These are phyloP conservation scores for Lepiota venenata DNA, from an alignment of 768 basidiomycete genomes.

Conservation along the genomic window DNA sequence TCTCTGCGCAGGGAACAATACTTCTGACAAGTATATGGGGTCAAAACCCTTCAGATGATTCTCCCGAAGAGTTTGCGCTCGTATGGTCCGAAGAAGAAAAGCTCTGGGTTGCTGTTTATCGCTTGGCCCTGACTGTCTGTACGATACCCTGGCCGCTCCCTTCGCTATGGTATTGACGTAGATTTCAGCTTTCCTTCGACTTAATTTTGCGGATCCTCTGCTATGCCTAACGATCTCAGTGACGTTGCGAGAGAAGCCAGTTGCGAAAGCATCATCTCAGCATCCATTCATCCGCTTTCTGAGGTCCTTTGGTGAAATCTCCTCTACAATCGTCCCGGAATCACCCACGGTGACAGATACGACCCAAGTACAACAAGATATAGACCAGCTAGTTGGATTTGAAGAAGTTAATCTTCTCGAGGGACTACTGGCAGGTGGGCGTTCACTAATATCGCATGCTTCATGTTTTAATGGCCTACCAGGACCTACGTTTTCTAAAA, in stretches of 20 bases:
- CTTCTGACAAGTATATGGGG: slow-evolving; percentile 78
- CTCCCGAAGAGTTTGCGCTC: slow-evolving; percentile 57
- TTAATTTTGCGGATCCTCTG: slow-evolving; percentile 68
- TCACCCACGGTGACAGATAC: slow-evolving; percentile 27
- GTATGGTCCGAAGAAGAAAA: slow-evolving; percentile 59
- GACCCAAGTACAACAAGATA: slow-evolving; percentile 50
- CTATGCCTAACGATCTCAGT: slow-evolving; percentile 81
- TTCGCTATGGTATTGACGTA: slow-evolving; percentile 4
- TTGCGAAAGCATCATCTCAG: slow-evolving; percentile 35
- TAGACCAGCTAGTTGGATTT: slow-evolving; percentile 30
- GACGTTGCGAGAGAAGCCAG: slow-evolving; percentile 82
- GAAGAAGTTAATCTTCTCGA: slow-evolving; percentile 61
- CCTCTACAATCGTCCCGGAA: slow-evolving; percentile 24
- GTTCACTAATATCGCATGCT: background rate
- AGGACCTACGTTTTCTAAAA: slow-evolving; percentile 45
- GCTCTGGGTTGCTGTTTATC: slow-evolving; percentile 80
- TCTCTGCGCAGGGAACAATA: slow-evolving; percentile 71
- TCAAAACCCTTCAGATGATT: slow-evolving; percentile 42
- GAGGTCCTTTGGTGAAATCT: slow-evolving; percentile 26
- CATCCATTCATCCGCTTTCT: slow-evolving; percentile 43
- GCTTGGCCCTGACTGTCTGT: slow-evolving; percentile 78
- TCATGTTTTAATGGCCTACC: background rate
- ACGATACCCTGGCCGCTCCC: slow-evolving; percentile 26
- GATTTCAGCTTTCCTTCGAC: slow-evolving; percentile 64
- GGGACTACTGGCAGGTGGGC: slow-evolving; percentile 61